A percentile compares a stretch with the other conserved stretches of the same genome.
Conservation (phyloP, 2,329 filamentous ascomycete genomes). For the Tolypocladium amazonense region DNA sequence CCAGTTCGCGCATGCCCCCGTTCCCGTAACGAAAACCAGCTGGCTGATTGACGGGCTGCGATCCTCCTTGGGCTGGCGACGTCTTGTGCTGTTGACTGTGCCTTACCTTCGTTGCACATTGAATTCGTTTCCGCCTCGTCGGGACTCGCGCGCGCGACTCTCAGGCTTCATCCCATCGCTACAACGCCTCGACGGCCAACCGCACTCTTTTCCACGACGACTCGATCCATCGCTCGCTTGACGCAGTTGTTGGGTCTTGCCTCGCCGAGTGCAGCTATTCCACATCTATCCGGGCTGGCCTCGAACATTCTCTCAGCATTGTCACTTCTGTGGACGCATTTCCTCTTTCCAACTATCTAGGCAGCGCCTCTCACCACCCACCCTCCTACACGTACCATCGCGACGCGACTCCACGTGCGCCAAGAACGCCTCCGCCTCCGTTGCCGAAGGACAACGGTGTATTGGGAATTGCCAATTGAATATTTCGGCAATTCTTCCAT, state of each 20-base stretch:
- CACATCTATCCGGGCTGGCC: conserved; percentile 35
- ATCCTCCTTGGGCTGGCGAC: conserved; percentile 5
- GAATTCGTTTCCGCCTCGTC: conserved; percentile 13
- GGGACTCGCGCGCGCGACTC: conserved; percentile 11
- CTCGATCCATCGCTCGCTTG: conserved; percentile 30
- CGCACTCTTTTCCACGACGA: conserved; percentile 11
- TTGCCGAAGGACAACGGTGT: neutral
- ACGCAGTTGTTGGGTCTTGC: conserved; percentile 29
- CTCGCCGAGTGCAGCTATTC: conserved; percentile 15
- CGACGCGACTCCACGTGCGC: neutral
- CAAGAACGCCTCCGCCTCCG: neutral
- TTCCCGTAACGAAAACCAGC: conserved; percentile 7
- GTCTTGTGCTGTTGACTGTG: conserved; percentile 12
- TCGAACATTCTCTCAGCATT: conserved; percentile 25
- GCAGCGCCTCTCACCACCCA: conserved; percentile 22
- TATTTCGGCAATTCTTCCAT: conserved; percentile 5
- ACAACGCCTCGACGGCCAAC: conserved; percentile 30
- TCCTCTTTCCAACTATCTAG: conserved; percentile 13
- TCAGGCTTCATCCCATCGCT: conserved; percentile 18
- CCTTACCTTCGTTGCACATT: conserved; percentile 7
- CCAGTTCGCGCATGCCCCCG: conserved; percentile 8
- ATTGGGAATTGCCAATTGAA: neutral
- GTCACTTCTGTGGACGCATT: conserved; percentile 5
- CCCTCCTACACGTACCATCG: neutral
- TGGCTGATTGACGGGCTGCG: conserved; percentile 9